Percentiles rank a stretch among this genome's conserved stretches.
Evolutionary conservation across 805 yeast species (phyloP).

Genomic region (Yamadazyma ubonensis): DNA sequence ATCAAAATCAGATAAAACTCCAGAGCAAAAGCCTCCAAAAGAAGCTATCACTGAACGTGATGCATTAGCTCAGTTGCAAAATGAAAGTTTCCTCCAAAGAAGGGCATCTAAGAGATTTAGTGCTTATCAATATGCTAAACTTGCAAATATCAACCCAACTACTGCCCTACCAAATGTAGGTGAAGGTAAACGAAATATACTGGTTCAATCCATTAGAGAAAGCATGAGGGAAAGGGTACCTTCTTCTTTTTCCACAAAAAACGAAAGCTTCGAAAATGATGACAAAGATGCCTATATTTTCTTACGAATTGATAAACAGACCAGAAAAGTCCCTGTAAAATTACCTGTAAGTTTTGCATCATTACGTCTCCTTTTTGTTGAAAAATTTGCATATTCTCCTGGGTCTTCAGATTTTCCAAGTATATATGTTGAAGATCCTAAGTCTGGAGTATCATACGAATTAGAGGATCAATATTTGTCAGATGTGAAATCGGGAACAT

Average conservation of each 20-base stretch:
- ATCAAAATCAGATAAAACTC: background rate
- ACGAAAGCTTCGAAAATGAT: background rate
- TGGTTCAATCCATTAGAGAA: constrained; percentile 12
- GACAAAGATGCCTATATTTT: constrained; percentile 31
- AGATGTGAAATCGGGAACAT: constrained; percentile 58
- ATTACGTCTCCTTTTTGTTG: constrained; percentile 72
- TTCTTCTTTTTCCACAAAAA: background rate
- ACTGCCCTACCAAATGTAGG: constrained; percentile 13
- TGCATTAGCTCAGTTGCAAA: constrained; percentile 16
- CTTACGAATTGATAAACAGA: constrained; percentile 50
- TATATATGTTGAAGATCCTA: constrained; percentile 65
- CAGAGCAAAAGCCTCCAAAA: background rate
- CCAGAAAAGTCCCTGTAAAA: constrained; percentile 51
- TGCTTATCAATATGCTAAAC: constrained; percentile 85
- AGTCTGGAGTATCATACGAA: constrained; percentile 66
- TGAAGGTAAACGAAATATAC: constrained; percentile 4
- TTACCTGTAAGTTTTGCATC: constrained; percentile 52
- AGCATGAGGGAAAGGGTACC: constrained; percentile 4
- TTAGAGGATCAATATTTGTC: constrained; percentile 59
- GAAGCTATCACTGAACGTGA: constrained; percentile 9
- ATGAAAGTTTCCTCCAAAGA: constrained; percentile 53
- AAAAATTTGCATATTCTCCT: constrained; percentile 83
- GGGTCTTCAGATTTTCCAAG: constrained; percentile 72
- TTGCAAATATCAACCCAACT: constrained; percentile 42
- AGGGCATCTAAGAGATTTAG: constrained; percentile 93